A percentile compares a stretch with the other conserved stretches of the same genome.
These are phyloP conservation scores for Ceriops decandra DNA, from an alignment of 345 rosid genomes.

Conservation along the genomic window DNA sequence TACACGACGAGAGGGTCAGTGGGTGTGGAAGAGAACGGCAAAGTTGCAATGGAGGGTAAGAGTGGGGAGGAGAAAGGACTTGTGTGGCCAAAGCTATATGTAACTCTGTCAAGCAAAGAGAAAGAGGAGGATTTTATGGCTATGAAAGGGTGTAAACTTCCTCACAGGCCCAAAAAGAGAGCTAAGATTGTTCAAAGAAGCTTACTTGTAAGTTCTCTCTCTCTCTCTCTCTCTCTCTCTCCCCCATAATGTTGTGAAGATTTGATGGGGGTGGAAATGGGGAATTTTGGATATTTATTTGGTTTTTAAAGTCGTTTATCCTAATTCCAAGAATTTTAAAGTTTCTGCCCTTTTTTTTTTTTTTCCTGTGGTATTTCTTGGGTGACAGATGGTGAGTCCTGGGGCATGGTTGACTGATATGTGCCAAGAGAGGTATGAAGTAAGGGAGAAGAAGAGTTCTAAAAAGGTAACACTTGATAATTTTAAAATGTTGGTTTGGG, in stretches of 20 bases:
- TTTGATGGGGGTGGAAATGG: background rate
- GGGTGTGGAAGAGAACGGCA: conserved; percentile 48
- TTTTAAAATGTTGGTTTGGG: conserved; percentile 2
- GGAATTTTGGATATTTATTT: background rate
- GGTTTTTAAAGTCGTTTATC: too few species aligned
- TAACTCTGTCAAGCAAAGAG: conserved; percentile 63
- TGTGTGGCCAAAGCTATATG: conserved; percentile 62
- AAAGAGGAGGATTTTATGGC: conserved; percentile 76
- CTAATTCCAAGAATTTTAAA: background rate
- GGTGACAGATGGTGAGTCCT: conserved; percentile 59
- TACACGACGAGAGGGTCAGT: conserved; percentile 58
- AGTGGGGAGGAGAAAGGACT: conserved; percentile 43
- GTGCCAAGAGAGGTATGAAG: conserved; percentile 79
- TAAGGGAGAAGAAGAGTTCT: conserved; percentile 67
- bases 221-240: background rate
- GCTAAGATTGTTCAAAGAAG: conserved; percentile 65
- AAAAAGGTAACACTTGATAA: conserved; percentile 51
- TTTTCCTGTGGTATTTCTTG: conserved; percentile 20
- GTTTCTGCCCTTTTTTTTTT: background rate
- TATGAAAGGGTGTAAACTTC: conserved; percentile 76
- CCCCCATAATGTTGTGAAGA: too few species aligned
- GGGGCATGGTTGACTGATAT: conserved; percentile 77
- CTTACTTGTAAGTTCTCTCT: conserved; percentile 44
- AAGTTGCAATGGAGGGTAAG: conserved; percentile 32
- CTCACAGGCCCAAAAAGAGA: conserved; percentile 76